Conservation (phyloP, 768 basidiomycete species). For the Clavaria fumosa region DNA sequence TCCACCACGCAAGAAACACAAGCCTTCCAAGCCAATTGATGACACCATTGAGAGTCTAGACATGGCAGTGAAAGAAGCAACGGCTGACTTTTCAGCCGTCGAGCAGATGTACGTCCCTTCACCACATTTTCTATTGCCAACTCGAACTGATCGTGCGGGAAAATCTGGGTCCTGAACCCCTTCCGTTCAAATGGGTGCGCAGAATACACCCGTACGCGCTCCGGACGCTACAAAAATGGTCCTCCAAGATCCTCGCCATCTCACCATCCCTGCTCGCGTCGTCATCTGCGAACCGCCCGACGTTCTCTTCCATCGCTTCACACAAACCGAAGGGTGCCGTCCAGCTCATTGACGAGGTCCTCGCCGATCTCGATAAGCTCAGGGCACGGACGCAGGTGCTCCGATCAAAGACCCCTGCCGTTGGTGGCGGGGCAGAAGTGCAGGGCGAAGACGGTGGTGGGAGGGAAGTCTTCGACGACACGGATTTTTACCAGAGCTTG, state of each 20-base stretch:
- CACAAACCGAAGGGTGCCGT: slow-evolving; percentile 48
- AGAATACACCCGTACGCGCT: slow-evolving; percentile 55
- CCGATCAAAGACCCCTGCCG: slow-evolving; percentile 31
- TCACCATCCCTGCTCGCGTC: slow-evolving; percentile 63
- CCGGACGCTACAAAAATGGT: slow-evolving; percentile 86
- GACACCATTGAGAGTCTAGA: slow-evolving; percentile 19
- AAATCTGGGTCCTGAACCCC: too few species aligned
- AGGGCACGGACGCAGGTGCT: slow-evolving; percentile 47
- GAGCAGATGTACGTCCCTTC: slow-evolving; percentile 34
- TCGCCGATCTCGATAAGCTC: slow-evolving; percentile 41
- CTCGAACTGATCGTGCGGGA: too few species aligned
- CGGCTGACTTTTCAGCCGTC: slow-evolving; percentile 26
- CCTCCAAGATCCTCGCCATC: slow-evolving; percentile 86
- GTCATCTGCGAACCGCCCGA: slow-evolving; percentile 49
- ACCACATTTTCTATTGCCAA: not conserved
- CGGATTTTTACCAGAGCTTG: slow-evolving; percentile 87
- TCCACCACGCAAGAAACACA: slow-evolving; percentile 46
- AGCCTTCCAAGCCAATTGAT: too few species aligned
- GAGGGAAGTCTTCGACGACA: slow-evolving; percentile 55
- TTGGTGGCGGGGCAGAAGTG: slow-evolving; percentile 22
- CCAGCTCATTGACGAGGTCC: slow-evolving; percentile 63
- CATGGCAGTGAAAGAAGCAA: slow-evolving; percentile 28
- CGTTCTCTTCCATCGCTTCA: slow-evolving; percentile 43
- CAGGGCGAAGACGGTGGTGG: slow-evolving; percentile 19
- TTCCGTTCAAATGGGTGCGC: too few species aligned